Conservation (phyloP, 805 yeast genomes). For the Teunomyces gatunensis region DNA sequence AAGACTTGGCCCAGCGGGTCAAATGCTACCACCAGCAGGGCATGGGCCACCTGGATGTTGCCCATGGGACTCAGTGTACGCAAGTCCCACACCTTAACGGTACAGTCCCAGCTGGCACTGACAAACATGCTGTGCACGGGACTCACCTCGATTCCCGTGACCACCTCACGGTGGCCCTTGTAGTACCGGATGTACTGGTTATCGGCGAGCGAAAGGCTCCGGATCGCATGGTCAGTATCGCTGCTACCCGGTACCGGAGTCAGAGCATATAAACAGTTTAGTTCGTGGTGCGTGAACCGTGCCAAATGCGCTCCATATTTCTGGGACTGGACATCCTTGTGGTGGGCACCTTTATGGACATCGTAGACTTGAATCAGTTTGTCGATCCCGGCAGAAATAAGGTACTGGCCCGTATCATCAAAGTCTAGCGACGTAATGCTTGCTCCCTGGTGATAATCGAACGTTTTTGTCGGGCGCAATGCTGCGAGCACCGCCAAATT, state of each 20-base stretch:
- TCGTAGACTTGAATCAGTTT: conserved; percentile 85
- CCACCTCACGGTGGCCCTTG: conserved; percentile 80
- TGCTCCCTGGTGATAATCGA: conserved; percentile 49
- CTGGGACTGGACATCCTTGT: conserved; percentile 72
- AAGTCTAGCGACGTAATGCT: conserved; percentile 71
- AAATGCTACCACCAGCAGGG: conserved; percentile 54
- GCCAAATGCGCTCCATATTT: conserved; percentile 93
- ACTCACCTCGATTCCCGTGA: conserved; percentile 66
- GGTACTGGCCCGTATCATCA: conserved; percentile 78
- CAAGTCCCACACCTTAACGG: conserved; percentile 87
- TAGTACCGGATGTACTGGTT: conserved; percentile 83
- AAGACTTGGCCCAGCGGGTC: conserved; percentile 86
- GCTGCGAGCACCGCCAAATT: conserved; percentile 18
- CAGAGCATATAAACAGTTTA: conserved; percentile 77
- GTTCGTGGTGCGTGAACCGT: conserved; percentile 70
- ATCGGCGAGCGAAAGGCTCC: conserved; percentile 74
- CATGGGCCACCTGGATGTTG: conserved; percentile 47
- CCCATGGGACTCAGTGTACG: conserved; percentile 68
- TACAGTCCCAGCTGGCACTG: conserved; percentile 70
- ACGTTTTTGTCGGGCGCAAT: conserved; percentile 45
- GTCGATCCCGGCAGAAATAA: conserved; percentile 75
- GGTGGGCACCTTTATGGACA: conserved; percentile 60
- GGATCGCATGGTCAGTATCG: conserved; percentile 64
- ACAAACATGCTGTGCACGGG: conserved; percentile 66
- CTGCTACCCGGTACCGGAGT: conserved; percentile 41